phyloP scores from a whole-genome alignment of 2,329 filamentous ascomycete genomes.

The Pleoardoris graminearum region DNA sequence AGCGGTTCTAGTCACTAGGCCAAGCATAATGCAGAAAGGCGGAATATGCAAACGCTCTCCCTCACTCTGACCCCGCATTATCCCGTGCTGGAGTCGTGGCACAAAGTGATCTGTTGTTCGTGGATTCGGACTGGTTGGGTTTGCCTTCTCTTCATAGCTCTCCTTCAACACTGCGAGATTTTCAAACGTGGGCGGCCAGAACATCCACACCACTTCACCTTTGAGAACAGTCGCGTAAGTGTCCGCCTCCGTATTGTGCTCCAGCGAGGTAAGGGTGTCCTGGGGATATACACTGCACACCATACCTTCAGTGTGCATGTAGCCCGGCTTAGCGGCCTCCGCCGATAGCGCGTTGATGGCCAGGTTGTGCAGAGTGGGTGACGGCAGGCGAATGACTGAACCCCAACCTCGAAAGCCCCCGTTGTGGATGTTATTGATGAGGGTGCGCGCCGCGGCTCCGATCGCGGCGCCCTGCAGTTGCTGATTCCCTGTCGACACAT shows the following conservation, averaged over 20 bases:
- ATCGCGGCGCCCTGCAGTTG: not conserved
- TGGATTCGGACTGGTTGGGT: not conserved
- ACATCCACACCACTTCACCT: slow-evolving; percentile 23
- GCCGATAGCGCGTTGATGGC: not conserved
- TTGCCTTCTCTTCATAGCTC: slow-evolving; percentile 12
- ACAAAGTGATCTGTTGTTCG: not conserved
- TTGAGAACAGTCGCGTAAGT: slow-evolving; percentile 20
- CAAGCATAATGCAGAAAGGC: slow-evolving; percentile 19
- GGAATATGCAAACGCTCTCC: slow-evolving; percentile 22
- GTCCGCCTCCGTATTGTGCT: slow-evolving; percentile 24
- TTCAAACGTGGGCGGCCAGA: slow-evolving; percentile 26
- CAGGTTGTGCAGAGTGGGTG: slow-evolving; percentile 8
- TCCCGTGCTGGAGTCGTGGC: slow-evolving; percentile 17
- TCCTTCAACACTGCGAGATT: slow-evolving; percentile 18
- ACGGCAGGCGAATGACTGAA: not conserved
- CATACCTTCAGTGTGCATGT: not conserved
- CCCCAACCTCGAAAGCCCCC: not conserved
- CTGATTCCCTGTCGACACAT: not conserved
- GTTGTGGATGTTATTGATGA: not conserved
- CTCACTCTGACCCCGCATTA: slow-evolving; percentile 18
- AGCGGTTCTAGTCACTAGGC: slow-evolving; percentile 11
- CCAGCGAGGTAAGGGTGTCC: slow-evolving; percentile 12
- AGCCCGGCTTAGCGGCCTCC: slow-evolving; percentile 7
- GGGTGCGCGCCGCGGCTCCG: not conserved
- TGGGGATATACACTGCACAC: slow-evolving; percentile 11